Evolutionary conservation across 2,329 filamentous ascomycete species (phyloP).

Genomic region (Fulvia fulva): DNA sequence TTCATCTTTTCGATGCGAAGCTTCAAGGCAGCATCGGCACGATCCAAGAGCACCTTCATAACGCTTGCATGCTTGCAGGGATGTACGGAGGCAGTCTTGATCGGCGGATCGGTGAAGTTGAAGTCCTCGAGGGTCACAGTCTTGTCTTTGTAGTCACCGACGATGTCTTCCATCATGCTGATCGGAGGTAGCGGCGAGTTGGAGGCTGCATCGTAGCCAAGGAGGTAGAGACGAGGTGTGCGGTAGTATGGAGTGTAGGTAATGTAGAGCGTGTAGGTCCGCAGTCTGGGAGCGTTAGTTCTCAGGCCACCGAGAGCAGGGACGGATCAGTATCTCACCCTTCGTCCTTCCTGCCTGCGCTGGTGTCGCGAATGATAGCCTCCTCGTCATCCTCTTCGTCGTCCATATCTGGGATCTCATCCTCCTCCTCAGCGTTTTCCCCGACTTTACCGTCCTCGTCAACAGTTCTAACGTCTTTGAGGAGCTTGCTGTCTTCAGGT

Average conservation of each 20-base stretch:
- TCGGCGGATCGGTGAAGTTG: conserved; percentile 81
- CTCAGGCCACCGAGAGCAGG: not conserved
- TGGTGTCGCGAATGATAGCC: conserved; percentile 82
- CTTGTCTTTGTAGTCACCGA: conserved; percentile 96
- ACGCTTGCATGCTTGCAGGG: conserved; percentile 96
- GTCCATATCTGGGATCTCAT: conserved; percentile 96
- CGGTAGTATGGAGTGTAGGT: conserved; percentile 96
- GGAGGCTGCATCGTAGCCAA: conserved; percentile 69
- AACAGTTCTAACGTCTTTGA: conserved; percentile 80
- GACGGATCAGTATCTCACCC: conserved; percentile 45
- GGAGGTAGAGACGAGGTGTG: conserved; percentile 90
- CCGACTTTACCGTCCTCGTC: conserved; percentile 85
- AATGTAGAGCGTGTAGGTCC: conserved; percentile 98
- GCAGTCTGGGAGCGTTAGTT: conserved; percentile 47
- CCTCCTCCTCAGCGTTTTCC: conserved; percentile 67
- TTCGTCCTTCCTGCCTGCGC: conserved; percentile 41
- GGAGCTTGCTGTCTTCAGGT: conserved; percentile 46
- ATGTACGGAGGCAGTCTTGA: conserved; percentile 96
- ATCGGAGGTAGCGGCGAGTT: conserved; percentile 70
- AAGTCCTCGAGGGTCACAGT: conserved; percentile 98
- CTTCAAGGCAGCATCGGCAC: conserved; percentile 88
- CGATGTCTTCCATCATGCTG: conserved; percentile 94
- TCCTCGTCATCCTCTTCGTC: conserved; percentile 92
- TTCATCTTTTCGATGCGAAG: conserved; percentile 77
- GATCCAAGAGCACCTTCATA: conserved; percentile 96